Base-by-base conservation (phyloP, 108 stramenopile genomes). In the Conticribra guillardii region DNA sequence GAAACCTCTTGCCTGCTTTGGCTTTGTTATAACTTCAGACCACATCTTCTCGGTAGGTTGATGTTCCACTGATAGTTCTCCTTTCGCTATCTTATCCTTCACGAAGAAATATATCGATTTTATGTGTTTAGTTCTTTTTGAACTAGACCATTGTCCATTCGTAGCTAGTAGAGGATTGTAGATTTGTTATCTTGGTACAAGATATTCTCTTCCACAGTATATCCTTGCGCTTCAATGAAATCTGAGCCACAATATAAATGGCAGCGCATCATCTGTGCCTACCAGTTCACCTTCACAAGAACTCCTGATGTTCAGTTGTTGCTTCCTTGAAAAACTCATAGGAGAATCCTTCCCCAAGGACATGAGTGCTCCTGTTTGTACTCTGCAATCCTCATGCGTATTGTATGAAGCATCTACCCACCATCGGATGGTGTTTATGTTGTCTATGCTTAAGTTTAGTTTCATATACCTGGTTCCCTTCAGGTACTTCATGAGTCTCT, bases 381-480 rank as follows among this genome's bases (percentile, higher is more conserved):
- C 24, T 45, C 27, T 45, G 45, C 60, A 62, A 18, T 62, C 60
- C 46, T 27, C 21, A 17, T 62, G 60, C 4, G 26, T 14, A 8
- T 22, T 22, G 23, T 62, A 24, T 1, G 46, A 62, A 17, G 32
- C 45, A 34, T 62, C 60, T 1, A 62, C 45, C 11, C 33, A 62
- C 60, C 60, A 62, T 17, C 45, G 41, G 11, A 62, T 26, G 2
- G 26, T 24, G 8, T 16, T 21, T 24, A 62, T 37, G 33, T 19
- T 27, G 15, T 62, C 60, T 0, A 62, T 44, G 2, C 22, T 47
- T 2, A 62, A 45, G 1, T 4, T 62, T 27, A 62, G 19, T 21
- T 62, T 62, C 60, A 62, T 24, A 46, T 62, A 23, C 14, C 8
- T 45, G 7, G 60, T 62, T 14, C 60, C 60, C 2, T 62, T 62